Evolutionary conservation across 2,329 filamentous ascomycete genomes (phyloP).

Genomic region (Shiraia sp.): DNA sequence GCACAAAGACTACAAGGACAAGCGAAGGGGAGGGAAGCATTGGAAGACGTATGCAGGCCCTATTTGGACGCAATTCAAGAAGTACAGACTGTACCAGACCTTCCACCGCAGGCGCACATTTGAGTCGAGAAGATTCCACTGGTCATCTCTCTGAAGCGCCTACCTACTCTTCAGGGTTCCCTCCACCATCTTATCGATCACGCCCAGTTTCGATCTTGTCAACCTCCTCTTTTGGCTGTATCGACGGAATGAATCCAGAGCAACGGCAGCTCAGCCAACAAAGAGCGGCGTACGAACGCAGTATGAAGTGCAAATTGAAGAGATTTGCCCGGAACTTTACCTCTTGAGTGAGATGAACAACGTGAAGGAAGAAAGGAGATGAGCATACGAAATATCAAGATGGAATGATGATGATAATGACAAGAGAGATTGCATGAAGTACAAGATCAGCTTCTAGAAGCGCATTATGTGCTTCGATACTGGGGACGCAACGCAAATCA

Average conservation of each 20-base stretch:
- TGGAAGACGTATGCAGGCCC: constrained; percentile 20
- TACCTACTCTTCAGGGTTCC: constrained; percentile 36
- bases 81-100: constrained; percentile 15
- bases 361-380: not conserved
- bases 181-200: constrained; percentile 41
- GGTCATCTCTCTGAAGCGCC: constrained; percentile 39
- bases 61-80: constrained; percentile 11
- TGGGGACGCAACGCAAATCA: not conserved
- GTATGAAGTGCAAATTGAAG: constrained; percentile 34
- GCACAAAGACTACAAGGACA: constrained; percentile 10
- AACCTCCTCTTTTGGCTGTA: constrained; percentile 42
- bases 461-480: too few species aligned
- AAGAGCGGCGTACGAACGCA: constrained; percentile 21
- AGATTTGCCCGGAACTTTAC: constrained; percentile 28
- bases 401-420: not conserved
- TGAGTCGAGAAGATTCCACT: constrained; percentile 33
- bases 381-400: not conserved
- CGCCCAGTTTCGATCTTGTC: constrained; percentile 33
- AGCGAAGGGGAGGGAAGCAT: constrained; percentile 17
- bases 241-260: constrained; percentile 36
- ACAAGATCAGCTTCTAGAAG: too few species aligned
- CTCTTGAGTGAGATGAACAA: constrained; percentile 4
- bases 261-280: constrained; percentile 33
- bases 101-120: constrained; percentile 16
- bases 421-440: too few species aligned